phyloP scores from a whole-genome alignment of 257 asterid species.

The Henckelia pumila region DNA sequence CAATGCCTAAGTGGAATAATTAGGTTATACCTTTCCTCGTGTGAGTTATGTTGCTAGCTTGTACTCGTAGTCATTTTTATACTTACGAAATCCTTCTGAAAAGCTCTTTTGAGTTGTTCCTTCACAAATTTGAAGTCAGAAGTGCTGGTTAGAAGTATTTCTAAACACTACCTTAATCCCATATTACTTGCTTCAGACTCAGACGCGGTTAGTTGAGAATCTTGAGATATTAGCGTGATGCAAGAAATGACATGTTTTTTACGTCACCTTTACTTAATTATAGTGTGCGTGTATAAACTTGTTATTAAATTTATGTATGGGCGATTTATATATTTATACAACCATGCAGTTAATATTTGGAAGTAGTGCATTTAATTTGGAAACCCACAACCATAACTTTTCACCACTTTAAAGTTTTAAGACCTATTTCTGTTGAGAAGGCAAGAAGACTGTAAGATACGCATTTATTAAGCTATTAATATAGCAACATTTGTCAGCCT shows the following conservation, averaged over 20 bases:
- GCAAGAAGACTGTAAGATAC: neutral
- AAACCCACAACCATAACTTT: neutral
- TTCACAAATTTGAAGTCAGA: too few species aligned
- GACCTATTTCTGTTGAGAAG: neutral
- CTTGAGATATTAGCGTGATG: too few species aligned
- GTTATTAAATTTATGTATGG: too few species aligned
- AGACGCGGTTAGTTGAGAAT: too few species aligned
- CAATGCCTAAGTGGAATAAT: conserved; percentile 66
- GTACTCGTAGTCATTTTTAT: neutral
- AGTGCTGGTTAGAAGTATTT: too few species aligned
- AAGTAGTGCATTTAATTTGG: neutral
- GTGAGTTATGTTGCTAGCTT: conserved; percentile 21
- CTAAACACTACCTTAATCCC: too few species aligned
- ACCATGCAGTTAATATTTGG: neutral
- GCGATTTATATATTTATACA: neutral
- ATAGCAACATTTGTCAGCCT: neutral
- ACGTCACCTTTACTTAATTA: too few species aligned
- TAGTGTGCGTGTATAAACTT: too few species aligned
- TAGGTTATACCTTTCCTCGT: conserved; percentile 48
- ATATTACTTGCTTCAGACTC: too few species aligned
- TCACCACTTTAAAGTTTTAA: neutral
- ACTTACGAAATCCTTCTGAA: too few species aligned
- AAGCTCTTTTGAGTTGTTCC: too few species aligned
- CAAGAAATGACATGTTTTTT: too few species aligned
- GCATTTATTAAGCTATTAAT: neutral